Evolutionary conservation across 352 stramenopile genomes (phyloP), one percentile per base, ranked within the genome.

Genomic region (Pythium pyrilobum): DNA sequence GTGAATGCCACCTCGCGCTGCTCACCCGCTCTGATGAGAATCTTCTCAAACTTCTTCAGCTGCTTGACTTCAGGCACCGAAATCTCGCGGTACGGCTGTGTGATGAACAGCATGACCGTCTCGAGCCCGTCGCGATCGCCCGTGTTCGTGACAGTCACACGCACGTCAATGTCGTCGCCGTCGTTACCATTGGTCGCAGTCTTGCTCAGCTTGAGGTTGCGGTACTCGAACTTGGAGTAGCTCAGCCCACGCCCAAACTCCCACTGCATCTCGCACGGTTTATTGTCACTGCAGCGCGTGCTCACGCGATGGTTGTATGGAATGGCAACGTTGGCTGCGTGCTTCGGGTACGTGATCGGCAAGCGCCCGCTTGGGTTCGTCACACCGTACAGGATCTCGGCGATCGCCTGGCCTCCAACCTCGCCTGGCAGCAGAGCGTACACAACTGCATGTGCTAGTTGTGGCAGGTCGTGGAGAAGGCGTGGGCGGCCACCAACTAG

Each of bases 31-130:
- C 37, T 40, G n/a, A 74, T 37, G 20, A 29, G 27, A 1, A 96
- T 68, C 66, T 95, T 95, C 16, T 69, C 54, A 56, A 92, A 94
- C 50, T 81, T 78, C 44, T 83, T 82, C 23, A 96, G 75, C 54
- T 87, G 75, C 62, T 94, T 95, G 21, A 89, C 76, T 49, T 92
- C 83, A 0, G 85, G 85, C 7, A 88, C 74, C 2, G 83, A 75
- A 43, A 83, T 78, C 27, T 64, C 52, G 12, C 80, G 57, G 23
- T 65, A 65, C 20, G 57, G 42, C 23, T 65, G 46, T 13, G 54
- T 66, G 34, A 70, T 15, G 32, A 73, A 76, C 6, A 76, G 42
- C 56, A 76, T 66, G 11, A 73, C 64, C 0, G 55, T 60, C 52
- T 76, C 67, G 4, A 66, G 55, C 0, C 67, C 67, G 7, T 47